Conservation (phyloP, 1,284 basidiomycete genomes). For the Tilletia indica region DNA sequence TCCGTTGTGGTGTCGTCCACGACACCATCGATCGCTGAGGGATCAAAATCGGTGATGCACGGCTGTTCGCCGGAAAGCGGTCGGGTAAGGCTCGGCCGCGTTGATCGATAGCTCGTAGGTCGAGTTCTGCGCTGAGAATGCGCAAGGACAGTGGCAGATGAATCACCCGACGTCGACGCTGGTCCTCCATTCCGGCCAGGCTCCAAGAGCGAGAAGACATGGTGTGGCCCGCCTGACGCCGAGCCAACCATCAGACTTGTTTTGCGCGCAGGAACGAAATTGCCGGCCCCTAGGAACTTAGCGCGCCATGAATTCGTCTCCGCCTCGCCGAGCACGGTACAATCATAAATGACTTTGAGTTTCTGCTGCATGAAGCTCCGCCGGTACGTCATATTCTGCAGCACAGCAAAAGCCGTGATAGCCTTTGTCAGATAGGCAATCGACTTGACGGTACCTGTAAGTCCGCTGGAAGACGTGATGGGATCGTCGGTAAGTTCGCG, state of each 20-base stretch:
- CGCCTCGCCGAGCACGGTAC: conserved; percentile 57
- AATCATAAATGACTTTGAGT: conserved; percentile 60
- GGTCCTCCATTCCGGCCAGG: background rate
- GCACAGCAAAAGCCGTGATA: conserved; percentile 61
- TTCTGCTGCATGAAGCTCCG: conserved; percentile 51
- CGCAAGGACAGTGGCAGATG: no score
- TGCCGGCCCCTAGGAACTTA: conserved; percentile 39
- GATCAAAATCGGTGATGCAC: background rate
- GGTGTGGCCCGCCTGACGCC: background rate
- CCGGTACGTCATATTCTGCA: conserved; percentile 60
- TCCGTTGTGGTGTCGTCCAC: conserved; percentile 42
- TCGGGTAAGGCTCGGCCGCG: background rate
- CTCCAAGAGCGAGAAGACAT: background rate
- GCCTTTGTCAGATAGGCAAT: conserved; percentile 58
- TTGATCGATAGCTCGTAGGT: background rate
- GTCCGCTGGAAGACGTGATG: conserved; percentile 47
- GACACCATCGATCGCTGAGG: conserved; percentile 31
- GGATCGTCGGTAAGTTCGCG: conserved; percentile 57
- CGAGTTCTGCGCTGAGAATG: background rate
- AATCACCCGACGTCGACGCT: background rate
- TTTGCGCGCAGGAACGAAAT: conserved; percentile 27
- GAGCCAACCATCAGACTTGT: background rate
- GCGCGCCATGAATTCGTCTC: conserved; percentile 48
- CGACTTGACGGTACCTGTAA: conserved; percentile 41
- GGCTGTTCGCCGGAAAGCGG: background rate